Evolutionary conservation across 139 green algal genomes (phyloP).

Genomic region (Axilococcus clingmanii): DNA sequence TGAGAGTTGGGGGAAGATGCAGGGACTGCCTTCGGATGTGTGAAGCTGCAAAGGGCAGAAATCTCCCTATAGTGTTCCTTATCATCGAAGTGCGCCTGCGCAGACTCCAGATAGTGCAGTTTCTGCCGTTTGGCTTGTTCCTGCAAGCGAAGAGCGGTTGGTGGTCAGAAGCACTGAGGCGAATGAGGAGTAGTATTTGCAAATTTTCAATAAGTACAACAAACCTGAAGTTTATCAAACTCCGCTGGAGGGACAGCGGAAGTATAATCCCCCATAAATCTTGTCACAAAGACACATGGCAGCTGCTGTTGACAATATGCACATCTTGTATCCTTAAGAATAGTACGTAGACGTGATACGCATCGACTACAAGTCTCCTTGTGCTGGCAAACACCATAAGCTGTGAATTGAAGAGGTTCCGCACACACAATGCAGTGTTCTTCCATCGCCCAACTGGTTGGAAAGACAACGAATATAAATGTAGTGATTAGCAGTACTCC

Average conservation of each 20-base stretch:
- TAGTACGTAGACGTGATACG: constrained; percentile 65
- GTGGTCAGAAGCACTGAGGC: not conserved
- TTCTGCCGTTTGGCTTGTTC: constrained; percentile 23
- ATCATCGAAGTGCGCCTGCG: constrained; percentile 86
- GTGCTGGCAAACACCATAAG: constrained; percentile 74
- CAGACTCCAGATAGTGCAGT: constrained; percentile 40
- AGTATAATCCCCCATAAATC: constrained; percentile 69
- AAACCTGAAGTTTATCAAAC: constrained; percentile 37
- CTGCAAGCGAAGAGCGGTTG: constrained; percentile 11
- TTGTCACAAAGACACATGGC: constrained; percentile 55
- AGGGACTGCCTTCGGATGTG: constrained; percentile 49
- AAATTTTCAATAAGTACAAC: not conserved
- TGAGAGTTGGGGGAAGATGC: too few species aligned
- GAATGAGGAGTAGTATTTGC: not conserved
- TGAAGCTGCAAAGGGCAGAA: constrained; percentile 59
- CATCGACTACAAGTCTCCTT: constrained; percentile 79
- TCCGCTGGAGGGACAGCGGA: constrained; percentile 33
- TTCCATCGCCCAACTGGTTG: not conserved
- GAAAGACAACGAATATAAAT: not conserved
- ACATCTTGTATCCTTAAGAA: constrained; percentile 77
- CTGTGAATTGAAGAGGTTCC: constrained; percentile 72
- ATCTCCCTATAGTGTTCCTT: constrained; percentile 63
- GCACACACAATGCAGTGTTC: constrained; percentile 75
- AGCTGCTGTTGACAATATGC: constrained; percentile 67
- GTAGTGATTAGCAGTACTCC: not conserved